Conservation (phyloP, 2,329 filamentous ascomycete species). For the Talaromyces islandicus region DNA sequence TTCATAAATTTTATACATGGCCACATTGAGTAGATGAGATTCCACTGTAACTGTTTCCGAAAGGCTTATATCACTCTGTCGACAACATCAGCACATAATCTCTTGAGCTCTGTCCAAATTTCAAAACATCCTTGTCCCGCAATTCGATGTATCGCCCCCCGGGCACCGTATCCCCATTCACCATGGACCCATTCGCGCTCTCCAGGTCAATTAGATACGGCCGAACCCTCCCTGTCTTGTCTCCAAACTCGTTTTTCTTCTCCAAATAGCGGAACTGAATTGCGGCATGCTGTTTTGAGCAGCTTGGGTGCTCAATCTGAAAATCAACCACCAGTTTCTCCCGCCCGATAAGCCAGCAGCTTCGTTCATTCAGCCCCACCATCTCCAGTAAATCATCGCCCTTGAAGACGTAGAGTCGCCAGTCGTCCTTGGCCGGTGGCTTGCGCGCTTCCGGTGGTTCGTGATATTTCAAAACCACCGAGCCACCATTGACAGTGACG, state of each 20-base stretch:
- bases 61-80: conserved; percentile 5
- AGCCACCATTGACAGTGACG: conserved; percentile 55
- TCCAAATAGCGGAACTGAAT: conserved; percentile 86
- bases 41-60: no score
- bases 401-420: conserved; percentile 94
- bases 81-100: conserved; percentile 95
- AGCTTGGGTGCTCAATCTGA: conserved; percentile 79
- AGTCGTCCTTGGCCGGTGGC: conserved; percentile 68
- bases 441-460: conserved; percentile 91
- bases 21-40: neutral
- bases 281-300: conserved; percentile 92
- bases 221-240: conserved; percentile 70
- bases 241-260: conserved; percentile 79
- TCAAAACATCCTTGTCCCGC: conserved; percentile 79
- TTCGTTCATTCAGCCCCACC: conserved; percentile 66
- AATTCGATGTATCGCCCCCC: conserved; percentile 78
- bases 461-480: conserved; percentile 87
- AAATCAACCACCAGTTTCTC: conserved; percentile 78
- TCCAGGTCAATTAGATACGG: conserved; percentile 93
- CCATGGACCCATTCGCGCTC: conserved; percentile 79
- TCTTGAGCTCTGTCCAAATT: conserved; percentile 78
- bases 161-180: conserved; percentile 72
- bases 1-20: neutral
- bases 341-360: conserved; percentile 85
- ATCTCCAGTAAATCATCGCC: conserved; percentile 73